Percentiles rank a stretch among this genome's conserved stretches.
Evolutionary conservation across 2,329 filamentous ascomycete species (phyloP).

Genomic region (Trichothecium roseum): DNA sequence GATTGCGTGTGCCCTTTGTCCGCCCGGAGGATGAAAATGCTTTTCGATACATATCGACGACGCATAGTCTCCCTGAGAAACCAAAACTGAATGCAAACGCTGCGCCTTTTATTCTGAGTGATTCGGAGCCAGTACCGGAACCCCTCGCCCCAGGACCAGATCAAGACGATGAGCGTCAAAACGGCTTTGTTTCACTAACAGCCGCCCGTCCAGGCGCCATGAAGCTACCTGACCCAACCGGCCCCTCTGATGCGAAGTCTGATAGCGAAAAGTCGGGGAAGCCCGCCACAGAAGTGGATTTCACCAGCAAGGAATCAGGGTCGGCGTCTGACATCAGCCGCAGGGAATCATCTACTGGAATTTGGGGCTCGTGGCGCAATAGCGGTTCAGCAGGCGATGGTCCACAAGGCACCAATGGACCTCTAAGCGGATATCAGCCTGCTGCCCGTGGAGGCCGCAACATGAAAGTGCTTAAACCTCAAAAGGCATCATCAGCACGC

Average conservation of each 20-base stretch:
- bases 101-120: conserved; percentile 28
- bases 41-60: conserved; percentile 69
- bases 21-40: conserved; percentile 76
- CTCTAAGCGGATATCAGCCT: conserved; percentile 60
- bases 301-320: conserved; percentile 16
- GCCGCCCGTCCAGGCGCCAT: conserved; percentile 21
- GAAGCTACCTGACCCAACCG: conserved; percentile 22
- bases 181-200: conserved; percentile 22
- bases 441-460: conserved; percentile 50
- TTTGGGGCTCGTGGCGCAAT: conserved; percentile 63
- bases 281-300: conserved; percentile 12
- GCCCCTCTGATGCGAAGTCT: conserved; percentile 30
- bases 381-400: conserved; percentile 41
- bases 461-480: conserved; percentile 86
- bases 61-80: conserved; percentile 41
- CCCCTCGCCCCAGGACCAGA: conserved; percentile 7
- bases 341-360: conserved; percentile 41
- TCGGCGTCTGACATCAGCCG: conserved; percentile 20
- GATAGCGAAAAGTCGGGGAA: conserved; percentile 28
- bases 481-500: conserved; percentile 48
- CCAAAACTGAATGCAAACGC: conserved; percentile 47
- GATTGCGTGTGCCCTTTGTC: conserved; percentile 82
- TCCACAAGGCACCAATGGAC: conserved; percentile 38
- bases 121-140: conserved; percentile 13
- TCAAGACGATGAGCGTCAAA: conserved; percentile 13